Percentiles rank a stretch among this genome's conserved stretches.
These are phyloP conservation scores for Suillus plorans DNA, from an alignment of 768 basidiomycete genomes.

Conservation along the genomic window DNA sequence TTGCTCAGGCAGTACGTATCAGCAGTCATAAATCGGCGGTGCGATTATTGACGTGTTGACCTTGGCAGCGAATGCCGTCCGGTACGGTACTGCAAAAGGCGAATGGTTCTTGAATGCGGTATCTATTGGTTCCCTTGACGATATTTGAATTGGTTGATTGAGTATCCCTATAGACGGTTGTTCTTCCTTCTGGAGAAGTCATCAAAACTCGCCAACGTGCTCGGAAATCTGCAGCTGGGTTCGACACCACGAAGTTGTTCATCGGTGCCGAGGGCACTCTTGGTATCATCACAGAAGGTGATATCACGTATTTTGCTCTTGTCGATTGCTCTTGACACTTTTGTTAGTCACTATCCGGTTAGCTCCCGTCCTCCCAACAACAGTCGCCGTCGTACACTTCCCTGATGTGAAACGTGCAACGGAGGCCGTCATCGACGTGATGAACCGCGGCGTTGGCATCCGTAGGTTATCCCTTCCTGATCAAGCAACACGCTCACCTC, in stretches of 20 bases:
- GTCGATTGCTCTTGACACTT: background rate
- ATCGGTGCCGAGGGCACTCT: conserved; percentile 83
- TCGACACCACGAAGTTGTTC: conserved; percentile 82
- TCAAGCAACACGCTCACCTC: background rate
- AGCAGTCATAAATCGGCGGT: background rate
- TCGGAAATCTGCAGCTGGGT: conserved; percentile 86
- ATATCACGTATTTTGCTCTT: background rate
- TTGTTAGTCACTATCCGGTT: conserved; percentile 74
- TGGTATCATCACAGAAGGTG: conserved; percentile 87
- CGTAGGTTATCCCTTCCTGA: conserved; percentile 45
- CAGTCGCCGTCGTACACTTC: conserved; percentile 82
- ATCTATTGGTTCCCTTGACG: conserved; percentile 15
- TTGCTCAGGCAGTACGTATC: conserved; percentile 71
- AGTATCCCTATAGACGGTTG: conserved; percentile 62
- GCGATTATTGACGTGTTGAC: background rate
- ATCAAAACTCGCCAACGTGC: conserved; percentile 83
- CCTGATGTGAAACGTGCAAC: conserved; percentile 73
- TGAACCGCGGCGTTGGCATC: conserved; percentile 71
- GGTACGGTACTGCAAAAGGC: conserved; percentile 86
- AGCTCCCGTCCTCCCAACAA: conserved; percentile 78
- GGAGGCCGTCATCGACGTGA: conserved; percentile 69
- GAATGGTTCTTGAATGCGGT: conserved; percentile 92
- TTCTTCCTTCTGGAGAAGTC: conserved; percentile 84
- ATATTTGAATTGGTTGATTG: background rate
- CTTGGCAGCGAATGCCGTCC: conserved; percentile 66